Evolutionary conservation across 164 flowering plant species (phyloP).

Genomic region (Dillenia turbinata): DNA sequence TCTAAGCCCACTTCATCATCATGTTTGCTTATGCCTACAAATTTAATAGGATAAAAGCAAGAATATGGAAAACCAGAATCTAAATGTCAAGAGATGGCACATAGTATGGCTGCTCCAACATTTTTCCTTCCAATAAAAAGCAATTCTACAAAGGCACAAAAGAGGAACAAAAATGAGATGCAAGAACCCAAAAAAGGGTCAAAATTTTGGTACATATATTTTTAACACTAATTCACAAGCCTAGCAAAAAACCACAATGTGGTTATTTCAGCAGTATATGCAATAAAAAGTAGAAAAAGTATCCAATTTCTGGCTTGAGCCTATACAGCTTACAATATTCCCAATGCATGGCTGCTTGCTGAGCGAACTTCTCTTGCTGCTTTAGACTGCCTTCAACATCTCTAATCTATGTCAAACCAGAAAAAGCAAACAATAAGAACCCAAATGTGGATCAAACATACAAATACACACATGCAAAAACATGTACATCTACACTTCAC

Average conservation of each 20-base stretch:
- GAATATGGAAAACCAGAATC: too few relatives aligned
- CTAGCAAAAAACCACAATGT: not conserved
- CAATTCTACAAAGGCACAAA: too few relatives aligned
- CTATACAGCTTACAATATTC: constrained; percentile 57
- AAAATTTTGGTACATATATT: too few relatives aligned
- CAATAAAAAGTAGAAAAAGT: not conserved
- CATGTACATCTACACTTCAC: too few relatives aligned
- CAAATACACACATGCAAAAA: not conserved
- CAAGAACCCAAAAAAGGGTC: too few relatives aligned
- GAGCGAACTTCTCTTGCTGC: constrained; percentile 60
- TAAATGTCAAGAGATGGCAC: too few relatives aligned
- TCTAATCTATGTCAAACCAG: constrained; percentile 40
- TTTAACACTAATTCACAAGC: not conserved
- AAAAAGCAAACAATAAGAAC: not conserved
- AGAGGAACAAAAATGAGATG: too few relatives aligned
- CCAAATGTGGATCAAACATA: not conserved
- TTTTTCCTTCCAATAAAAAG: not conserved
- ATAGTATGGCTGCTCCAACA: not conserved
- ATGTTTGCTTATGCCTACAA: too few relatives aligned
- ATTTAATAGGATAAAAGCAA: too few relatives aligned
- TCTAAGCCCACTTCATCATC: too few relatives aligned
- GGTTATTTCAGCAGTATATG: not conserved
- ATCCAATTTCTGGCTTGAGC: not conserved
- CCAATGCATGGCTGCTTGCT: constrained; percentile 46
- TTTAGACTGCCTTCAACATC: constrained; percentile 53